A percentile compares a stretch with the other conserved stretches of the same genome.
phyloP scores from a whole-genome alignment of 345 rosid genomes.

The Arabidopsis suecica region DNA sequence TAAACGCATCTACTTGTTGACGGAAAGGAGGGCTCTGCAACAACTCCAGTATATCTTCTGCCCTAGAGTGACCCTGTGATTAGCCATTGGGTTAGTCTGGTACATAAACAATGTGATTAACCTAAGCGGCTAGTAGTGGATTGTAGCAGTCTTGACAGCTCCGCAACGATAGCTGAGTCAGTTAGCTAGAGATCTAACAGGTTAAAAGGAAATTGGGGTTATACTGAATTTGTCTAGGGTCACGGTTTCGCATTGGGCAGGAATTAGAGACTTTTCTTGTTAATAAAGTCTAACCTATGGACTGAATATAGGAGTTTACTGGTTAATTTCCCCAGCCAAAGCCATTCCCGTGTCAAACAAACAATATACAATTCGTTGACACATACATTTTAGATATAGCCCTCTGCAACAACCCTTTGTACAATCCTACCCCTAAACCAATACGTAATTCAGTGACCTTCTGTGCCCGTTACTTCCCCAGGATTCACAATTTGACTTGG shows the following conservation, averaged over 20 bases:
- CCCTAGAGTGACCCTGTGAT: constrained; percentile 75
- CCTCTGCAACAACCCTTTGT: not conserved
- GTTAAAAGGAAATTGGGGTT: not conserved
- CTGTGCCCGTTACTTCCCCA: not conserved
- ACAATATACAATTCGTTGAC: not conserved
- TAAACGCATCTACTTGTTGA: constrained; percentile 97
- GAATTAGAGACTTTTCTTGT: not conserved
- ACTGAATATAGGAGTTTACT: not conserved
- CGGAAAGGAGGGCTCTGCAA: constrained; percentile 95
- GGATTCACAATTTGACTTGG: constrained; percentile 3
- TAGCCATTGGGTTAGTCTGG: constrained; percentile 19
- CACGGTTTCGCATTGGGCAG: not conserved
- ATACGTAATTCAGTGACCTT: not conserved
- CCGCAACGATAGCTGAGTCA: constrained; percentile 1
- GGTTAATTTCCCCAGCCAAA: not conserved
- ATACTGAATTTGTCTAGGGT: not conserved
- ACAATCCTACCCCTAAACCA: constrained; percentile 23
- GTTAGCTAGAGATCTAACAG: constrained; percentile 7
- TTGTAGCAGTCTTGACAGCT: not conserved
- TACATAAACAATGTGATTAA: constrained; percentile 15
- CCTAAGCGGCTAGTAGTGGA: not conserved
- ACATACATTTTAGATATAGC: not conserved
- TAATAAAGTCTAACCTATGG: not conserved
- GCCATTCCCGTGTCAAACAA: constrained; percentile 1
- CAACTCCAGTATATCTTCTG: constrained; percentile 81